Evolutionary conservation across 1,139 yeast species (phyloP), one percentile per base, ranked within the genome.

Genomic region (Tardiomyces blankii): DNA sequence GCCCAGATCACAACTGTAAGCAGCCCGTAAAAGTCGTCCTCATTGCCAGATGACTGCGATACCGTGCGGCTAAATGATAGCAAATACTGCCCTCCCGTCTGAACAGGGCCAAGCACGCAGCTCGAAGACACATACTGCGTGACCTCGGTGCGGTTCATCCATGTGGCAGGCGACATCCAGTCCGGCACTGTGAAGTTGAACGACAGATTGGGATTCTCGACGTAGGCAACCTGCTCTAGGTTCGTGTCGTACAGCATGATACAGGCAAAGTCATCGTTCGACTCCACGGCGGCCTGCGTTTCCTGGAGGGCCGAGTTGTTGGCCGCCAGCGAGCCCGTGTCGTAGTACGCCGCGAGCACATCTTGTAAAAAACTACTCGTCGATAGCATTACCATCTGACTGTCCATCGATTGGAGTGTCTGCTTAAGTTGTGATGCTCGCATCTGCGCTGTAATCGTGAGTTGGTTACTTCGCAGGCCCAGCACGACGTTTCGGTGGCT

Each of bases 401-500:
- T 86, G 57, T 77, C 78, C 40, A 80, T 66, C 48, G 72, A 73
- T 49, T 75, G 74, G 46, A 86, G 64, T 33, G 78, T 76, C 63
- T 86, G 95, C 45, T 74, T 72, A 18, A 87, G 73, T 62, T 88
- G 96, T 1, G 91, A 77, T 1, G 89, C 77, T 60, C 85, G 86
- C 51, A 87, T 69, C 57, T 85, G 87, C 5, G 95, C 83, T 19
- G 86, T 84, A 40, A 86, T 84, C 55, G 76, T 79, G 30, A 88
- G 67, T 50, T 91, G 73, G 49, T 84, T 88, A 2, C 80, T 75
- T 54, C 94, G 70, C 45, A 85, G 67, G 45, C 73, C 66, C 45
- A 79, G 72, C 51, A 82, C 75, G 50, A 80, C 81, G 14, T 69
- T 62, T 16, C 87, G 77, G 59, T 83, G 85, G 62, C 84, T 54